A percentile compares a stretch with the other conserved stretches of the same genome.
Conservation (phyloP, 2,329 filamentous ascomycete genomes). For the Triangularia setosa region DNA sequence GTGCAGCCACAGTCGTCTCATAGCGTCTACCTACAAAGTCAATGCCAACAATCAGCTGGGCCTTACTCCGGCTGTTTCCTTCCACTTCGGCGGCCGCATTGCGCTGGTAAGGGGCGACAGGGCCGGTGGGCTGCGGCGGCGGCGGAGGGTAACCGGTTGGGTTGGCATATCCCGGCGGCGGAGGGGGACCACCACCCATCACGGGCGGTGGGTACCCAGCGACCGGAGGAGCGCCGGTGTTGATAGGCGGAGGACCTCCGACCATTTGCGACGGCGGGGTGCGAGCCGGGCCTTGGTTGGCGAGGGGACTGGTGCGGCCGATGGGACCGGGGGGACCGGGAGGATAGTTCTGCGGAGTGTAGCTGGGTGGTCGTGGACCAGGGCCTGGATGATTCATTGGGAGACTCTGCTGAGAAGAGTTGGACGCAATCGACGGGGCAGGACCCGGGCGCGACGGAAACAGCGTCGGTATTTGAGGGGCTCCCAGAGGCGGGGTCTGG, state of each 20-base stretch:
- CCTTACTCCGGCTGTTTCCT: constrained; percentile 83
- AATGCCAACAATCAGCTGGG: constrained; percentile 96
- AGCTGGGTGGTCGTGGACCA: constrained; percentile 61
- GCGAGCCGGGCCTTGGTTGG: constrained; percentile 45
- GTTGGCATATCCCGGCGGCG: constrained; percentile 45
- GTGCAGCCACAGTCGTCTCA: not conserved
- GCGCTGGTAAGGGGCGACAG: constrained; percentile 40
- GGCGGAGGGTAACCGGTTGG: constrained; percentile 46
- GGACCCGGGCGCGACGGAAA: constrained; percentile 38
- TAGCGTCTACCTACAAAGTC: constrained; percentile 73
- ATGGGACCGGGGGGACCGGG: constrained; percentile 43
- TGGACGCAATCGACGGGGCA: constrained; percentile 44
- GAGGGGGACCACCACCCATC: constrained; percentile 41
- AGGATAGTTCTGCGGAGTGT: constrained; percentile 55
- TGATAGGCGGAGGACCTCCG: constrained; percentile 63
- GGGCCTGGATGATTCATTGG: constrained; percentile 61
- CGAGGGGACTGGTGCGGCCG: constrained; percentile 52
- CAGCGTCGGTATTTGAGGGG: constrained; percentile 50
- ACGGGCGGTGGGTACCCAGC: constrained; percentile 58
- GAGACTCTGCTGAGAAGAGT: constrained; percentile 46
- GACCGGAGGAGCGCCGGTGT: constrained; percentile 54
- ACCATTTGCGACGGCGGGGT: constrained; percentile 59
- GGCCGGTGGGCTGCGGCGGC: constrained; percentile 26
- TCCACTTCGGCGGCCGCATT: constrained; percentile 69
- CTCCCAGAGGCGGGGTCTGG: constrained; percentile 35